Evolutionary conservation across 176 grass and related monocot species (phyloP).

Genomic region (Elaeis guineensis): DNA sequence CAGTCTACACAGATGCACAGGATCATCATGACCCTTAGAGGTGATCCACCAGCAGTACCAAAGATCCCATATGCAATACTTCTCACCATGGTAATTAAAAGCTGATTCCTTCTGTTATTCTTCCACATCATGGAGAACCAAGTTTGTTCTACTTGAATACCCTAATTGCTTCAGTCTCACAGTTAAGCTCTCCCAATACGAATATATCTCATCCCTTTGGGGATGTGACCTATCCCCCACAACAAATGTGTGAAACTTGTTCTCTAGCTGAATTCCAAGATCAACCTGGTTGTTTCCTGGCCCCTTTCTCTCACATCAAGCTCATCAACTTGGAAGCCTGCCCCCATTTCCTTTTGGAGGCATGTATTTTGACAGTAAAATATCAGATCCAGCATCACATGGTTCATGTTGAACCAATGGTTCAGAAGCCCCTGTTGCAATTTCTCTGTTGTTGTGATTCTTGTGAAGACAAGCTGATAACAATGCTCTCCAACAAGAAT

Average conservation of each 20-base stretch:
- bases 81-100: conserved; percentile 49
- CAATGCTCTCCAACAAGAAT: conserved; percentile 57
- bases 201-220: conserved; percentile 32
- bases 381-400: conserved; percentile 42
- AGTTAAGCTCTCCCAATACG: conserved; percentile 31
- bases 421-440: conserved; percentile 38
- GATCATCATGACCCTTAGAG: conserved; percentile 56
- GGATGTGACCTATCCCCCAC: conserved; percentile 33
- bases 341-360: conserved; percentile 42
- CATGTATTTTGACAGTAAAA: conserved; percentile 68
- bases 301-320: conserved; percentile 36
- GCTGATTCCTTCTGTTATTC: conserved; percentile 51
- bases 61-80: conserved; percentile 47
- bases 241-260: conserved; percentile 30
- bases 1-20: conserved; percentile 43
- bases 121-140: conserved; percentile 42
- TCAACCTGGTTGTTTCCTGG: conserved; percentile 35
- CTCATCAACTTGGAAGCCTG: conserved; percentile 45
- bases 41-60: conserved; percentile 24
- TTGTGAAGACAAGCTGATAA: conserved; percentile 61
- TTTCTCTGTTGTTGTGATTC: conserved; percentile 42
- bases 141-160: conserved; percentile 39
- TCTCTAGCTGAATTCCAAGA: conserved; percentile 63
- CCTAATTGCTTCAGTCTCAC: conserved; percentile 41
- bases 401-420: conserved; percentile 39